phyloP scores from a whole-genome alignment of 768 basidiomycete species.

The Boletus huronensis region DNA sequence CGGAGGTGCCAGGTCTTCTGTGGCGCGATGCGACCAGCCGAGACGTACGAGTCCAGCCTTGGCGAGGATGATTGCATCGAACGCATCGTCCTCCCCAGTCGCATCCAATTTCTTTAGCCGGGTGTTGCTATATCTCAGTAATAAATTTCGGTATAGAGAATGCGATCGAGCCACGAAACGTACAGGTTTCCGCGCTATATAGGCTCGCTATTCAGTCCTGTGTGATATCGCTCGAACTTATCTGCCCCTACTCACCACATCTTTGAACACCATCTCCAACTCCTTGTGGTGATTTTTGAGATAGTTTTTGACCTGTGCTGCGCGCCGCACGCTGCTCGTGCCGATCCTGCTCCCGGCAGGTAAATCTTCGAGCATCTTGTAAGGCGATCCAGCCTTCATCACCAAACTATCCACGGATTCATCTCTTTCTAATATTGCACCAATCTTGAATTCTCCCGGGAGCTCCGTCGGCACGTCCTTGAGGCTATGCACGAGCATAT shows the following conservation, averaged over 20 bases:
- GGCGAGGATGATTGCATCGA: constrained; percentile 87
- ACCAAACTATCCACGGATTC: constrained; percentile 88
- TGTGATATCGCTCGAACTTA: neutral
- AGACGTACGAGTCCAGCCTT: constrained; percentile 87
- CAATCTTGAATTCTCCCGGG: constrained; percentile 80
- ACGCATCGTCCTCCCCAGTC: constrained; percentile 57
- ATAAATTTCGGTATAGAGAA: constrained; percentile 1
- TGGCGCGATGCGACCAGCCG: constrained; percentile 70
- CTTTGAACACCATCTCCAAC: constrained; percentile 64
- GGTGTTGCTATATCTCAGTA: constrained; percentile 60
- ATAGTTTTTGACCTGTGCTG: constrained; percentile 81
- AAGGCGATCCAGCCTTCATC: constrained; percentile 67
- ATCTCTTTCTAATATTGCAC: constrained; percentile 81
- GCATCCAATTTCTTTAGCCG: constrained; percentile 90
- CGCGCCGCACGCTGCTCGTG: constrained; percentile 88
- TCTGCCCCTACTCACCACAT: constrained; percentile 68
- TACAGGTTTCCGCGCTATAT: constrained; percentile 82
- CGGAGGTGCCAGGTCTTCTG: constrained; percentile 69
- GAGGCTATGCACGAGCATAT: constrained; percentile 88
- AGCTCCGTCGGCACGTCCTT: constrained; percentile 93
- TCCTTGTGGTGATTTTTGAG: constrained; percentile 50
- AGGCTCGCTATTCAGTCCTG: neutral
- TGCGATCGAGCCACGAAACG: constrained; percentile 29
- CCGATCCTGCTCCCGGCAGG: constrained; percentile 91
- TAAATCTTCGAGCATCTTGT: constrained; percentile 74